phyloP scores from a whole-genome alignment of 192 early-diverging fungal genomes.

The Coemansia sp. region DNA sequence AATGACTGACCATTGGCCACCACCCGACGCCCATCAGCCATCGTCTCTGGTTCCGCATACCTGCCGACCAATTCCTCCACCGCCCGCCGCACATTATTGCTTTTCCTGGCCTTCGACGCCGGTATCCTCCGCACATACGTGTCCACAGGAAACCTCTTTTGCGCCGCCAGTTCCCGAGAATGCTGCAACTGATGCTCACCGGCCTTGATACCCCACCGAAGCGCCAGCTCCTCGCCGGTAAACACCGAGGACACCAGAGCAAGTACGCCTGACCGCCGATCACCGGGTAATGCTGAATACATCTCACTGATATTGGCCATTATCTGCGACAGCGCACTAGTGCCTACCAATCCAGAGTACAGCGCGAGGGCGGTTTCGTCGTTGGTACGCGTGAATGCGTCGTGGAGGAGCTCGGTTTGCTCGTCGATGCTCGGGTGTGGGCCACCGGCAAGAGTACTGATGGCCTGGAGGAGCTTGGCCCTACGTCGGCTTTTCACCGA shows the following conservation, averaged over 20 bases:
- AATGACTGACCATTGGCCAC: constrained; percentile 4
- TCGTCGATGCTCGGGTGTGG: background rate
- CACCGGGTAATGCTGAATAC: constrained; percentile 13
- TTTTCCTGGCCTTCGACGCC: constrained; percentile 19
- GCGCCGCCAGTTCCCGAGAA: constrained; percentile 12
- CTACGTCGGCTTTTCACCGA: background rate
- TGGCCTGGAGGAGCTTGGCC: background rate
- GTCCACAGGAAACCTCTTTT: constrained; percentile 10
- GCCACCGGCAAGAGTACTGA: background rate
- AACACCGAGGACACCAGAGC: constrained; percentile 26
- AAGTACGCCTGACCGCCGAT: constrained; percentile 19
- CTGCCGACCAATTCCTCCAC: constrained; percentile 13
- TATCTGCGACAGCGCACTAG: constrained; percentile 8
- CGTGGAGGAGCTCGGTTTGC: constrained; percentile 17
- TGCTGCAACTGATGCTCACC: constrained; percentile 31
- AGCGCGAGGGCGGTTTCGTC: background rate
- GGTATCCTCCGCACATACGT: constrained; percentile 8
- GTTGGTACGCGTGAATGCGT: constrained; percentile 10
- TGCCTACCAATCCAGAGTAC: background rate
- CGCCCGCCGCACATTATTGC: constrained; percentile 2
- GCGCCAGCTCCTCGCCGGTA: constrained; percentile 19
- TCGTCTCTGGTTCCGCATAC: background rate
- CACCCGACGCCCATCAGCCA: background rate
- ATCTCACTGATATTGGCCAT: constrained; percentile 22
- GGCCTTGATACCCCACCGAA: constrained; percentile 17